A percentile compares a stretch with the other conserved stretches of the same genome.
Evolutionary conservation across 306 rosid species (phyloP).

Genomic region (Begonia masoniana): DNA sequence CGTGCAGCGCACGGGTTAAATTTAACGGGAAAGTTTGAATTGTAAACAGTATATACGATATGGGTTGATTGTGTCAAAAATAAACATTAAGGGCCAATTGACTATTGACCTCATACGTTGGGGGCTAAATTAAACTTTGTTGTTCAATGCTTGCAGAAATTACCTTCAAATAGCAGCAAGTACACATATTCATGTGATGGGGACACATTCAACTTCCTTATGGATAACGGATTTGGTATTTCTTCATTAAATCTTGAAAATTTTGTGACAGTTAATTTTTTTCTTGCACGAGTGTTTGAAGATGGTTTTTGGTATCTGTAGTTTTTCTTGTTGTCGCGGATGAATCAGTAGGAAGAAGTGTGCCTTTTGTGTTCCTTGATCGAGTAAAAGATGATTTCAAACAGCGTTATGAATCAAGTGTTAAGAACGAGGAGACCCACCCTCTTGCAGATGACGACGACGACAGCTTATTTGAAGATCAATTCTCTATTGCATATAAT

Average conservation of each 20-base stretch:
- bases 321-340: slow-evolving; percentile 96
- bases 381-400: slow-evolving; percentile 84
- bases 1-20: no score
- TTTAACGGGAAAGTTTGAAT: no score
- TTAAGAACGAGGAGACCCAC: slow-evolving; percentile 33
- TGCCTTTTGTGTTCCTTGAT: slow-evolving; percentile 85
- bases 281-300: not conserved
- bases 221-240: slow-evolving; percentile 76
- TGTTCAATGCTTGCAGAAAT: slow-evolving; percentile 88
- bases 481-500: slow-evolving; percentile 68
- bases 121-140: no score
- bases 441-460: slow-evolving; percentile 74
- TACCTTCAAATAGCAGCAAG: slow-evolving; percentile 80
- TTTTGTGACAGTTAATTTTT: not conserved
- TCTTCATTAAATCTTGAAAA: not conserved
- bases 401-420: slow-evolving; percentile 58
- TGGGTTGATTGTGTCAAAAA: no score
- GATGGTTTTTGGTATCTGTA: slow-evolving; percentile 20
- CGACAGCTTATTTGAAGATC: slow-evolving; percentile 67
- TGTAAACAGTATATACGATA: no score
- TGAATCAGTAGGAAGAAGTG: slow-evolving; percentile 71
- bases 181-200: slow-evolving; percentile 92
- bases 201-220: slow-evolving; percentile 83
- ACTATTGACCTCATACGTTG: no score
- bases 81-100: no score